A percentile compares a stretch with the other conserved stretches of the same genome.
phyloP scores from a whole-genome alignment of 2,329 filamentous ascomycete species.

The Lomentospora prolificans region DNA sequence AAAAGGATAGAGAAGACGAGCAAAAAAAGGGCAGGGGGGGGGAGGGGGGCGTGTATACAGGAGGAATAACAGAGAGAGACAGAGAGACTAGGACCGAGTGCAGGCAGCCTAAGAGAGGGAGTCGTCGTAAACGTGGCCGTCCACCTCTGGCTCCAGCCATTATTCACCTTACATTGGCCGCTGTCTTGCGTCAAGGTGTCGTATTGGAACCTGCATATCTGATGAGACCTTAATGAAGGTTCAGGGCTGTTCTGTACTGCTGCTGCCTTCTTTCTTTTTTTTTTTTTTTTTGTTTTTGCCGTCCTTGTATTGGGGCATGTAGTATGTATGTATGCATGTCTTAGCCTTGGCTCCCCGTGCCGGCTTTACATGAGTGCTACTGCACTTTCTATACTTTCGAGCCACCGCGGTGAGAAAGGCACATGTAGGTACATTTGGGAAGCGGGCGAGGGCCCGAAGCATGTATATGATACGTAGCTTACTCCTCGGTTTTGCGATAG shows the following conservation, averaged over 20 bases:
- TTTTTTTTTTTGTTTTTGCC: not conserved
- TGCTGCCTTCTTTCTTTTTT: not conserved
- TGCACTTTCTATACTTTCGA: no score
- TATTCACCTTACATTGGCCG: slow-evolving; percentile 11
- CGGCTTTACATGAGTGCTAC: no score
- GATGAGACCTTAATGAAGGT: not conserved
- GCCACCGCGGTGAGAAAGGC: no score
- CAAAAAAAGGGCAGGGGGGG: no score
- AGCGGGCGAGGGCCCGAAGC: not conserved
- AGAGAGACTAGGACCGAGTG: not conserved
- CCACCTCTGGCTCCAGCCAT: slow-evolving; percentile 13
- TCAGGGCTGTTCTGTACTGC: not conserved
- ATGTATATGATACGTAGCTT: not conserved
- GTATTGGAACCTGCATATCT: not conserved
- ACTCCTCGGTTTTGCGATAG: not conserved
- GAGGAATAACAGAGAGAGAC: not conserved
- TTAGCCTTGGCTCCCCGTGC: no score
- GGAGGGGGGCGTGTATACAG: not conserved
- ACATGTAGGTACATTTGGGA: not conserved
- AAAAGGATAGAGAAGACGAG: no score
- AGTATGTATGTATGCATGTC: no score
- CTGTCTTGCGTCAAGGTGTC: not conserved
- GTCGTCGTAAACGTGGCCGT: slow-evolving; percentile 12
- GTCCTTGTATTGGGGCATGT: not conserved
- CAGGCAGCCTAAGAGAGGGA: not conserved